Conservation (phyloP, 306 rosid genomes). For the Ormosia semicastrata region DNA sequence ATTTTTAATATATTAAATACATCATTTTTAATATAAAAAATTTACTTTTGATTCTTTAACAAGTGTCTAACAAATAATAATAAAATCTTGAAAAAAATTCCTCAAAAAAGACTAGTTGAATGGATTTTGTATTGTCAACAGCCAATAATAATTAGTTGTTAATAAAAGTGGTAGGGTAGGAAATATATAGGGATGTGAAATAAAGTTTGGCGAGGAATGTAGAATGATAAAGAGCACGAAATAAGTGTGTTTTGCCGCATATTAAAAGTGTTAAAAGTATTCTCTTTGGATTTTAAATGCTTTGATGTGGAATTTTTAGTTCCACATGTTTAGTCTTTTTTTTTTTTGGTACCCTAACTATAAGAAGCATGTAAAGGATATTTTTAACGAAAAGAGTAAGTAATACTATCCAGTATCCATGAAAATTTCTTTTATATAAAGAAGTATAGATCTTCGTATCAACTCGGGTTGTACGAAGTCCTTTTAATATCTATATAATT, state of each 20-base stretch:
- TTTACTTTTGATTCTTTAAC: too few relatives aligned
- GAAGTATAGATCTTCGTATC: too few relatives aligned
- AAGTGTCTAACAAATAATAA: too few relatives aligned
- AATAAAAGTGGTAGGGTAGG: constrained; percentile 25
- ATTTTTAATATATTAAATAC: too few relatives aligned
- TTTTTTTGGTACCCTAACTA: neutral
- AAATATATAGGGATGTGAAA: neutral
- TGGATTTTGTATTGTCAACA: neutral
- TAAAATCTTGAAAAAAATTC: neutral
- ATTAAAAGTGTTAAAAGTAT: neutral
- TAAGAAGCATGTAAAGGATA: neutral
- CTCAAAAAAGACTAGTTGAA: neutral
- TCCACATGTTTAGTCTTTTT: too few relatives aligned
- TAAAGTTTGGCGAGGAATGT: neutral
- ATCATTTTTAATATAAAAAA: too few relatives aligned
- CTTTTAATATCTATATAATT: too few relatives aligned
- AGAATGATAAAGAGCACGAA: neutral
- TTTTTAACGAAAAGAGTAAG: neutral
- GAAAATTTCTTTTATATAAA: too few relatives aligned
- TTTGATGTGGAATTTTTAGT: too few relatives aligned
- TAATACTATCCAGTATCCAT: too few relatives aligned
- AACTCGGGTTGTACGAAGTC: too few relatives aligned
- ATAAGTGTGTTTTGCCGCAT: neutral
- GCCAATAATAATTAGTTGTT: constrained; percentile 24
- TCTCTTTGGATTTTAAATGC: neutral